Evolutionary conservation across 768 basidiomycete species (phyloP).

Genomic region (Suillus spraguei): DNA sequence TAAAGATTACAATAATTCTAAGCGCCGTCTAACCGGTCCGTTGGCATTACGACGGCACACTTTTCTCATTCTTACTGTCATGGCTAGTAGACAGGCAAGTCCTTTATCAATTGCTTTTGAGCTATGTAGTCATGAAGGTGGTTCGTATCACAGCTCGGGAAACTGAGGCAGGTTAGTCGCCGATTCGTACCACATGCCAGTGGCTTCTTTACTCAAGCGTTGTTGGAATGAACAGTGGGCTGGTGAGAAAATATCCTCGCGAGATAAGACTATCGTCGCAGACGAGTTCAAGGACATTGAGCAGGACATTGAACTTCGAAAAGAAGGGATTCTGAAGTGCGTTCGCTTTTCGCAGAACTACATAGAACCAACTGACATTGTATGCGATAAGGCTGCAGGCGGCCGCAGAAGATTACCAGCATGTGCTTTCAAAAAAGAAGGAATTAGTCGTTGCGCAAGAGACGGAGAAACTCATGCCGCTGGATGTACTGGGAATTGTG

Average conservation of each 20-base stretch:
- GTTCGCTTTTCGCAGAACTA: conserved; percentile 23
- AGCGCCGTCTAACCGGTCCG: background rate
- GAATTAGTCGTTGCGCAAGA: conserved; percentile 62
- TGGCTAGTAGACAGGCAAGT: conserved; percentile 71
- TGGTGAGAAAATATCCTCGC: conserved; percentile 83
- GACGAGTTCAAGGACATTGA: conserved; percentile 84
- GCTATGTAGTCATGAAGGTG: background rate
- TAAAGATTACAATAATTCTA: conserved; percentile 18
- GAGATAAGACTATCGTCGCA: conserved; percentile 77
- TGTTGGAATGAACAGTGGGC: conserved; percentile 66
- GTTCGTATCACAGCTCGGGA: conserved; percentile 58
- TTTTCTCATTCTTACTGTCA: conserved; percentile 28
- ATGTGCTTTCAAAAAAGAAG: conserved; percentile 75
- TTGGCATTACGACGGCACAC: background rate
- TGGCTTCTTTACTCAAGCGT: conserved; percentile 10
- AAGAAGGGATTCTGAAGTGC: conserved; percentile 72
- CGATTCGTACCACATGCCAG: conserved; percentile 7
- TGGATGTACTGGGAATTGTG: conserved; percentile 81
- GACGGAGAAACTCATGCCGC: conserved; percentile 68
- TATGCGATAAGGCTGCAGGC: conserved; percentile 56
- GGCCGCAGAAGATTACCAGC: conserved; percentile 73
- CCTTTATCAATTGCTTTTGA: background rate
- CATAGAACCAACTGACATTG: background rate
- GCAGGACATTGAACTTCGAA: conserved; percentile 79
- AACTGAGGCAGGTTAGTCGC: conserved; percentile 67